Conservation (phyloP, 208 protist genomes). For the Crithidia bombi region DNA sequence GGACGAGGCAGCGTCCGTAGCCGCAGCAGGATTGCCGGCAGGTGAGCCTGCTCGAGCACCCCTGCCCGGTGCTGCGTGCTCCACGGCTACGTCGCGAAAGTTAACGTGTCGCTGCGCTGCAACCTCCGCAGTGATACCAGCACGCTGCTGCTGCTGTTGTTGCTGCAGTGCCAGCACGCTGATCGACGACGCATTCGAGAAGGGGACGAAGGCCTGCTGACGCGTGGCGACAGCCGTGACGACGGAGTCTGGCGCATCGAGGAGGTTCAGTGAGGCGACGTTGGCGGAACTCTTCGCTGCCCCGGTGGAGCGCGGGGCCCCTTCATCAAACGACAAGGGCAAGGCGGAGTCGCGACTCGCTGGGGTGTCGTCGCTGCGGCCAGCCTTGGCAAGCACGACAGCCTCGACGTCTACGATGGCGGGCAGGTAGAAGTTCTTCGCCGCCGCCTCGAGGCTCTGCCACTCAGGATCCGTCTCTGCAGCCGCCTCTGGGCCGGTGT, state of each 20-base stretch:
- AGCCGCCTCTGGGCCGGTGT: not conserved
- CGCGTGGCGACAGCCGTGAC: not conserved
- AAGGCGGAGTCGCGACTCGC: not conserved
- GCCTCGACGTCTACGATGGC: conserved; percentile 4
- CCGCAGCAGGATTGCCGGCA: not conserved
- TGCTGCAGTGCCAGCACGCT: not conserved
- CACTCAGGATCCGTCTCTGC: conserved; percentile 48
- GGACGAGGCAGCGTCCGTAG: not conserved
- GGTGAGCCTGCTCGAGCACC: not conserved
- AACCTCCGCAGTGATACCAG: not conserved
- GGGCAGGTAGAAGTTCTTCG: conserved; percentile 29
- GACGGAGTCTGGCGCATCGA: not conserved
- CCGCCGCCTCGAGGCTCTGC: conserved; percentile 39
- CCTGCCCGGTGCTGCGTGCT: not conserved
- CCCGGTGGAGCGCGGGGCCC: not conserved
- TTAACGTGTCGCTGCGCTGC: not conserved
- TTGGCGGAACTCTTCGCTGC: not conserved
- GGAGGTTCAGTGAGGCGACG: not conserved
- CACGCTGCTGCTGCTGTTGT: not conserved
- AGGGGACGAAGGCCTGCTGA: not conserved
- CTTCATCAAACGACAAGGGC: not conserved
- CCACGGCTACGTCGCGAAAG: not conserved
- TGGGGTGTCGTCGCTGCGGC: not conserved
- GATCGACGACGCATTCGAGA: not conserved
- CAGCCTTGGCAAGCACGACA: not conserved